Evolutionary conservation across 441 rosid genomes (phyloP), one percentile per base, ranked within the genome.

Genomic region (Biscutella laevigata): DNA sequence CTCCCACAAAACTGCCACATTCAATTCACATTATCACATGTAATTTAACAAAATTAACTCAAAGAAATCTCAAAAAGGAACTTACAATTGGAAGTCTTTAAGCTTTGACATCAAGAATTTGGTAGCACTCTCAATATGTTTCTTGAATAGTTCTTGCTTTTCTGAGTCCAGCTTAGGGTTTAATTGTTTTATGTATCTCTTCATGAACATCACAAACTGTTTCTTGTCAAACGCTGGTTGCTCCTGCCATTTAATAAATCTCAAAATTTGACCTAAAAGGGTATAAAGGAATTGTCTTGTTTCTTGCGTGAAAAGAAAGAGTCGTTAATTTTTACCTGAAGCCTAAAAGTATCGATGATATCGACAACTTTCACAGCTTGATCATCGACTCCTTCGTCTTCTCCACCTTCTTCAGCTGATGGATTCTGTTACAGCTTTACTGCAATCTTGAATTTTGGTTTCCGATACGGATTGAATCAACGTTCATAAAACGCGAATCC

Each of bases 171-270:
- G 62, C 68, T 82, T 83, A 28, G 79, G 28, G 22, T 68, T 59
- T 75, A 91, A 54, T 54, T 37, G 38, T 76, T 88, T 91, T 70
- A 91, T 85, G 75, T 53, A 80, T 70, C 71, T 85, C 74, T 91
- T 91, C 38, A 91, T 60, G 58, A 12, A 75, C 53, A 68, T 61
- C 6, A 85, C 72, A 44, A 91, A 91, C 15, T 65, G 83, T 71
- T 88, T 88, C 84, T 80, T 91, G 68, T 88, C 88, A 45, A 80
- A 91, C 7, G 95, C 0, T 36, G 94, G 95, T 91, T 88, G 98
- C 68, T 85, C 98, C 96, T 90, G 67, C n/a, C n/a, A n/a, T n/a
- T n/a, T n/a, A n/a, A n/a, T n/a, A n/a, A n/a, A n/a, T n/a, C n/a
- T n/a, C n/a, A n/a, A n/a, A n/a, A n/a, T n/a, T n/a, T n/a, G n/a